These are phyloP conservation scores for Venturia effusa DNA, from an alignment of 2,329 filamentous ascomycete species.

Conservation along the genomic window DNA sequence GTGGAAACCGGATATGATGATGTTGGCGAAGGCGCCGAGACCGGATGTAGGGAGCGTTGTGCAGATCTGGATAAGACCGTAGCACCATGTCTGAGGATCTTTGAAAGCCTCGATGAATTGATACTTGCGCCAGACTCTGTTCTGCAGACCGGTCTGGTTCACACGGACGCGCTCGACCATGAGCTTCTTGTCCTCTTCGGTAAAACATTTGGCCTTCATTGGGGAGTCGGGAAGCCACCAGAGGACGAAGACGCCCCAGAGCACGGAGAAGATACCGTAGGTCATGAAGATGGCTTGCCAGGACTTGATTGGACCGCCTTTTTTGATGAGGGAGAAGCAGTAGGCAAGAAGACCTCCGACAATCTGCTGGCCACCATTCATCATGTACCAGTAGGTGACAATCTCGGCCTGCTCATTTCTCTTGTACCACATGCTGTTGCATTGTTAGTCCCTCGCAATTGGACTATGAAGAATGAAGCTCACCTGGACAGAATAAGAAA, in stretches of 20 bases:
- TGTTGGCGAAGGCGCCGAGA: constrained; percentile 61
- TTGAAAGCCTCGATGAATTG: constrained; percentile 17
- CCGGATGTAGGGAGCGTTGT: constrained; percentile 65
- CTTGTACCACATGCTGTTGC: constrained; percentile 52
- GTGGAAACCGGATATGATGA: constrained; percentile 60
- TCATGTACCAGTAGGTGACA: constrained; percentile 64
- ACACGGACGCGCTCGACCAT: constrained; percentile 34
- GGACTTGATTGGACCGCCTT: constrained; percentile 42
- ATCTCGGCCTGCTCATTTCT: constrained; percentile 55
- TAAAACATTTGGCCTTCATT: constrained; percentile 61
- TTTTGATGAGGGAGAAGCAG: constrained; percentile 28
- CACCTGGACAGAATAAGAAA: constrained; percentile 52
- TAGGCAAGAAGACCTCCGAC: constrained; percentile 59
- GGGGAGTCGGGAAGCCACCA: constrained; percentile 58
- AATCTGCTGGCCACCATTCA: constrained; percentile 65
- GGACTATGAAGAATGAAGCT: not conserved
- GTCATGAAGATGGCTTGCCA: constrained; percentile 61
- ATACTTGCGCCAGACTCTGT: constrained; percentile 19
- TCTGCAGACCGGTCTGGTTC: constrained; percentile 36
- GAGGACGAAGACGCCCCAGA: constrained; percentile 55
- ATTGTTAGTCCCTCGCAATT: not conserved
- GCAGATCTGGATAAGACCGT: constrained; percentile 55
- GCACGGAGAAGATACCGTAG: constrained; percentile 51
- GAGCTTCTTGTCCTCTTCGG: constrained; percentile 52
- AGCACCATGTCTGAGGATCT: constrained; percentile 41